Evolutionary conservation across 2,329 filamentous ascomycete genomes (phyloP).

Genomic region (Coniochaeta sp.): DNA sequence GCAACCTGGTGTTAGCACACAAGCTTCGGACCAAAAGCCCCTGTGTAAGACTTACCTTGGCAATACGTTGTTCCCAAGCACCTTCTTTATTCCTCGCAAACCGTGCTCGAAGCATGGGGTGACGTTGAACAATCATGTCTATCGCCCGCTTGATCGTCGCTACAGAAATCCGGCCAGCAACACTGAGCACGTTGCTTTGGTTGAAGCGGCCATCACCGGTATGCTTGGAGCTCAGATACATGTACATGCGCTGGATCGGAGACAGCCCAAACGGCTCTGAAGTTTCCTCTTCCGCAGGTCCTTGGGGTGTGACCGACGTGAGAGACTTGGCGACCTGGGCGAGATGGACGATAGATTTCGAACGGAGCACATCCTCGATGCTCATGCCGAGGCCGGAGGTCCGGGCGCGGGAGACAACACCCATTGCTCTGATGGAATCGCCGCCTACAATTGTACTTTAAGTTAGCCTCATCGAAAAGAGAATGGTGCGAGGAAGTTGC

Average conservation of each 20-base stretch:
- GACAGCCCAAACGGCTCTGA: conserved; percentile 11
- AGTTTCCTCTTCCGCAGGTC: conserved; percentile 2
- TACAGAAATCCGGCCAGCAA: conserved; percentile 6
- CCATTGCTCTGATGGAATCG: conserved; percentile 17
- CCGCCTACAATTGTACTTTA: conserved; percentile 10
- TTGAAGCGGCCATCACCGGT: conserved; percentile 14
- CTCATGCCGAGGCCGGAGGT: conserved; percentile 13
- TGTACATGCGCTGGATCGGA: conserved; percentile 14
- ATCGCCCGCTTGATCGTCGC: conserved; percentile 9
- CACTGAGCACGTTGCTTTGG: conserved; percentile 12
- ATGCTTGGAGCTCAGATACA: conserved; percentile 6
- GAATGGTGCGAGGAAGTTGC: neutral
- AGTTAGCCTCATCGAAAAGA: neutral
- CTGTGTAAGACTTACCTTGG: conserved; percentile 7
- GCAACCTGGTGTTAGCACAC: neutral
- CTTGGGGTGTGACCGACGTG: neutral
- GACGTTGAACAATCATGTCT: conserved; percentile 12
- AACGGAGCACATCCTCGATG: conserved; percentile 14
- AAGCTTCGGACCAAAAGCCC: neutral
- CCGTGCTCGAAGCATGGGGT: conserved; percentile 14
- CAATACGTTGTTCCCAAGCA: conserved; percentile 11
- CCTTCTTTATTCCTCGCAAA: conserved; percentile 8
- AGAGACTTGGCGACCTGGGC: conserved; percentile 12
- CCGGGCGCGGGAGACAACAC: conserved; percentile 15
- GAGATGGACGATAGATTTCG: conserved; percentile 14